These are phyloP conservation scores for Creolimax fragrantissima DNA, from an alignment of 78 protist genomes.

Conservation along the genomic window DNA sequence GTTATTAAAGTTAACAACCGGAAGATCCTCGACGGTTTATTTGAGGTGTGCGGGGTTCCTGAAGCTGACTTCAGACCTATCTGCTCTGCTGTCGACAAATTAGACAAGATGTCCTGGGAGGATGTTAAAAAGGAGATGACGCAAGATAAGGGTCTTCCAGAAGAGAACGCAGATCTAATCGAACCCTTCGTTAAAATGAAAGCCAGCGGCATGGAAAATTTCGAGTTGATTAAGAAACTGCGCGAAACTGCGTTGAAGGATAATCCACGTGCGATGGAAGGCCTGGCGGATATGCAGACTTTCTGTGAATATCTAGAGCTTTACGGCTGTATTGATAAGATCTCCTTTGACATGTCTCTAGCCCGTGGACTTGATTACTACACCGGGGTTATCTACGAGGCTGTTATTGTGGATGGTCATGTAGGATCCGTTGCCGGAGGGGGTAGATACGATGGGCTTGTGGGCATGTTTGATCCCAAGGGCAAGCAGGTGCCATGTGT, in stretches of 20 bases:
- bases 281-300: conserved; percentile 35
- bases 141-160: conserved; percentile 57
- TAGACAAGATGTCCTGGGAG: conserved; percentile 84
- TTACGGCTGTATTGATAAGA: conserved; percentile 11
- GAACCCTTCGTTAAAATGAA: conserved; percentile 41
- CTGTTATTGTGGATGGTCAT: conserved; percentile 37
- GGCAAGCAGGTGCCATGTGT: conserved; percentile 77
- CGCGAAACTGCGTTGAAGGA: not conserved
- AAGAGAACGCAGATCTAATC: conserved; percentile 59
- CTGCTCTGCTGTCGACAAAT: conserved; percentile 88
- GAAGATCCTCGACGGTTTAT: conserved; percentile 63
- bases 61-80: conserved; percentile 62
- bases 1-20: conserved; percentile 78
- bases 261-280: conserved; percentile 41
- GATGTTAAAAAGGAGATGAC: conserved; percentile 78
- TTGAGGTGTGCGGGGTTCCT: conserved; percentile 85
- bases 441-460: conserved; percentile 88
- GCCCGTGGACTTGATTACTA: conserved; percentile 93
- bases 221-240: conserved; percentile 26
- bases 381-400: conserved; percentile 84
- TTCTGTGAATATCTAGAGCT: conserved; percentile 47
- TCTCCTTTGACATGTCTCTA: conserved; percentile 62
- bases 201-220: conserved; percentile 31
- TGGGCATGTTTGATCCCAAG: conserved; percentile 65
- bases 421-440: conserved; percentile 87